Evolutionary conservation across 495 filamentous ascomycete species (phyloP), one percentile per base, ranked within the genome.

Genomic region (Xylaria telfairii): DNA sequence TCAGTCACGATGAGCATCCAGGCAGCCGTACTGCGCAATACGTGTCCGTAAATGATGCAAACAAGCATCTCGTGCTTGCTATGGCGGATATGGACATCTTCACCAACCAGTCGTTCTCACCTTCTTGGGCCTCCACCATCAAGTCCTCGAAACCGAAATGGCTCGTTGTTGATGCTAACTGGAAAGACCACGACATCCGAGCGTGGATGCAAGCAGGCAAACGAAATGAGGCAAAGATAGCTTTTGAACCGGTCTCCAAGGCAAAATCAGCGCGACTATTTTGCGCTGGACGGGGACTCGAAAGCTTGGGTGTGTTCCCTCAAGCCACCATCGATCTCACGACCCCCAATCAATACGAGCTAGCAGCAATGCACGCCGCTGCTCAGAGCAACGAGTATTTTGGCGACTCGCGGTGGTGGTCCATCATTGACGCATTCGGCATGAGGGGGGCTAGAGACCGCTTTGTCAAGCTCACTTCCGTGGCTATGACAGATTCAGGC

Each of bases 41-140:
- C 76, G 87, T 98, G 2, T 90, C 94, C 21, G 83, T 98, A 74
- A 99, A 98, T 79, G 92, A 95, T 76, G 82, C 81, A 2, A 87
- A 91, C 32, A 96, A 95, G 74, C 90, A 94, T 68, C 87, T 99
- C 12, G 84, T 92, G 3, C 76, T 97, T 54, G 95, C 93, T 63
- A 96, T 97, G 92, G 93, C 96, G 21, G 96, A 99, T 77, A 97
- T 98, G 93, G 84, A 82, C 62, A 96, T 99, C 76, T 85, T 97
- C 70, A 89, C 93, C 63, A 79, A 71, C 7, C 79, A 84, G 49
- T 79, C 78, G 4, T 85, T 84, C 74, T 78, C 84, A 0, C 75
- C 70, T 71, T 87, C 80, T 75, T 93, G 91, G 91, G 85, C 87
- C 53, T 85, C 88, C 9, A 79, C 89, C 37, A 77, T 93, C 12